These are phyloP conservation scores for Leccinum aurantiacum DNA, from an alignment of 768 basidiomycete species.

Conservation along the genomic window DNA sequence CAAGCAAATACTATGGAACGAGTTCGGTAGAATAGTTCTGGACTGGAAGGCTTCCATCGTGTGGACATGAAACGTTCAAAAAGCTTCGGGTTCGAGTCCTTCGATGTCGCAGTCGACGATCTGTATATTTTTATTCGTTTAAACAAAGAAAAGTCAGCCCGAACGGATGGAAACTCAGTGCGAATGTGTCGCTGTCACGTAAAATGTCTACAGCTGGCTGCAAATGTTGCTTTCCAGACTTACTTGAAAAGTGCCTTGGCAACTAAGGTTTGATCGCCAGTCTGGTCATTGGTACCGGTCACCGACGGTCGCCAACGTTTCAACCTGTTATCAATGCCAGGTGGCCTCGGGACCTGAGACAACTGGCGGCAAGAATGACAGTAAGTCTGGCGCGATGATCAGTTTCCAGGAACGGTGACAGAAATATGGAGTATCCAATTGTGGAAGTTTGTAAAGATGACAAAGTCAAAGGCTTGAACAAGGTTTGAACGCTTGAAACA, in stretches of 20 bases:
- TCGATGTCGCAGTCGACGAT: background rate
- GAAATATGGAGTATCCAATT: no score
- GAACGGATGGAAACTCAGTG: background rate
- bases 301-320: background rate
- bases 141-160: background rate
- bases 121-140: background rate
- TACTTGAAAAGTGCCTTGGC: no score
- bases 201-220: background rate
- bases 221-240: no score
- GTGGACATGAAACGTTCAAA: background rate
- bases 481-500: no score
- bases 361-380: background rate
- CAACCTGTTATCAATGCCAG: background rate
- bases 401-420: no score
- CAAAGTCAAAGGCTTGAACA: no score
- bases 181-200: background rate
- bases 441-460: no score
- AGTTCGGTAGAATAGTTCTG: background rate
- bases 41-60: background rate
- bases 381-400: no score
- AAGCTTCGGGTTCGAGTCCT: background rate
- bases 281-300: no score
- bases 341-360: background rate
- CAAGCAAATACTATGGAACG: background rate
- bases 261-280: no score